These are phyloP conservation scores for Pharus latifolius DNA, from an alignment of 176 grass and related monocot species.

Conservation along the genomic window DNA sequence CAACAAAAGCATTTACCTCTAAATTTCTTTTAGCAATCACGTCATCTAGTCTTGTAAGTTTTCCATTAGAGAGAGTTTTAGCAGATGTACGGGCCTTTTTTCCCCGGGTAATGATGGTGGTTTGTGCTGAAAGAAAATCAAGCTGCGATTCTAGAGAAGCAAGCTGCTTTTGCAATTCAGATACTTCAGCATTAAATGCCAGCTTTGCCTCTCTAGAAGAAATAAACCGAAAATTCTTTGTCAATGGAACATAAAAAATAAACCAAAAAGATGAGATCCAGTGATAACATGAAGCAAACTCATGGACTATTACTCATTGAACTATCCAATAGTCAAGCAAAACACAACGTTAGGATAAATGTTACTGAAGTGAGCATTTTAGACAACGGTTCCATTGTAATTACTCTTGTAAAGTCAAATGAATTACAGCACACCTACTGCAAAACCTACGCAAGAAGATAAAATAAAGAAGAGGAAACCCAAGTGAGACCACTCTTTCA, in stretches of 20 bases:
- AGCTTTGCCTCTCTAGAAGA: slow-evolving; percentile 65
- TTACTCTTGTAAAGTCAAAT: background rate
- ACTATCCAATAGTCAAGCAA: background rate
- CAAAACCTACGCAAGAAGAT: background rate
- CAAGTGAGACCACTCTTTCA: background rate
- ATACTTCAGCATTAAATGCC: slow-evolving; percentile 64
- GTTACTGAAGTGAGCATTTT: background rate
- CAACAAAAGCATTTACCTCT: slow-evolving; percentile 27
- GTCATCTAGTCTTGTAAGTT: slow-evolving; percentile 23
- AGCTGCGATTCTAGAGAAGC: slow-evolving; percentile 62
- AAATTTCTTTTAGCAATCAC: slow-evolving; percentile 34
- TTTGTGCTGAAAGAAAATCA: slow-evolving; percentile 75
- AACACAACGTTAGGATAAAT: background rate
- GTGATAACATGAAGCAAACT: background rate
- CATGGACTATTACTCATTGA: background rate
- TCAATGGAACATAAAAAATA: slow-evolving; percentile 19
- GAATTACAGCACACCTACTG: background rate
- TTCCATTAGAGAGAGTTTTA: slow-evolving; percentile 25
- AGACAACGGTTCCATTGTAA: background rate
- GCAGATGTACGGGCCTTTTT: slow-evolving; percentile 49
- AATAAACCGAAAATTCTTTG: background rate
- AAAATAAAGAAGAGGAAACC: background rate
- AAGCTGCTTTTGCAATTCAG: slow-evolving; percentile 81
- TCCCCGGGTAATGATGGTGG: slow-evolving; percentile 66
- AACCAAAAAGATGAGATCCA: background rate